Evolutionary conservation across 495 filamentous ascomycete genomes (phyloP).

Genomic region (Talaromyces borbonicus): DNA sequence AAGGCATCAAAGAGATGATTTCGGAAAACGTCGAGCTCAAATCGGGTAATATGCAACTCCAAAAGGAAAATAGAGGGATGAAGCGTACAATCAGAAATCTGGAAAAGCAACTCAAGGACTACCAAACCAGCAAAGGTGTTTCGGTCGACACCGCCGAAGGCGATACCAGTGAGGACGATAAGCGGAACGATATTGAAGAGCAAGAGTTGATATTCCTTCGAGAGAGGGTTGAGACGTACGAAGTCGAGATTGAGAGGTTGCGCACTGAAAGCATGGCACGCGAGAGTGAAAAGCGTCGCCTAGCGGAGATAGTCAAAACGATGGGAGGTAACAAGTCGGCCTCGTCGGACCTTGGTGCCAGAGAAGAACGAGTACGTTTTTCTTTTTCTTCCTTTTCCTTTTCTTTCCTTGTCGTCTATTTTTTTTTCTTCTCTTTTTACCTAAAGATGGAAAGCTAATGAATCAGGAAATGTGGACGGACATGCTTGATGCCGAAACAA

Average conservation of each 20-base stretch:
- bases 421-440: too few relatives aligned
- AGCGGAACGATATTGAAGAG: slow-evolving; percentile 45
- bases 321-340: slow-evolving; percentile 55
- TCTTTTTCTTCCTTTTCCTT: background rate
- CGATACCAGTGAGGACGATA: slow-evolving; percentile 50
- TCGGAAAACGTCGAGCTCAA: slow-evolving; percentile 93
- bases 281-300: slow-evolving; percentile 70
- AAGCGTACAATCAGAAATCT: slow-evolving; percentile 71
- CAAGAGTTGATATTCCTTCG: slow-evolving; percentile 75
- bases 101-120: slow-evolving; percentile 73
- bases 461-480: slow-evolving; percentile 86
- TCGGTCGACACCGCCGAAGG: slow-evolving; percentile 49
- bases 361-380: slow-evolving; percentile 63
- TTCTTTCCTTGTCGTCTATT: too few relatives aligned
- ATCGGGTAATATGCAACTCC: slow-evolving; percentile 73
- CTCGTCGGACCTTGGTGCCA: slow-evolving; percentile 58
- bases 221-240: slow-evolving; percentile 74
- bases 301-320: slow-evolving; percentile 67
- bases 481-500: slow-evolving; percentile 85
- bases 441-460: too few relatives aligned
- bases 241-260: slow-evolving; percentile 72
- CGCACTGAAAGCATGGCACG: slow-evolving; percentile 62
- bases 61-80: slow-evolving; percentile 78
- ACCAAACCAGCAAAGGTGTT: slow-evolving; percentile 48
- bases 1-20: slow-evolving; percentile 94